phyloP scores from a whole-genome alignment of 306 rosid species.

The Lathyrus tuberosus region DNA sequence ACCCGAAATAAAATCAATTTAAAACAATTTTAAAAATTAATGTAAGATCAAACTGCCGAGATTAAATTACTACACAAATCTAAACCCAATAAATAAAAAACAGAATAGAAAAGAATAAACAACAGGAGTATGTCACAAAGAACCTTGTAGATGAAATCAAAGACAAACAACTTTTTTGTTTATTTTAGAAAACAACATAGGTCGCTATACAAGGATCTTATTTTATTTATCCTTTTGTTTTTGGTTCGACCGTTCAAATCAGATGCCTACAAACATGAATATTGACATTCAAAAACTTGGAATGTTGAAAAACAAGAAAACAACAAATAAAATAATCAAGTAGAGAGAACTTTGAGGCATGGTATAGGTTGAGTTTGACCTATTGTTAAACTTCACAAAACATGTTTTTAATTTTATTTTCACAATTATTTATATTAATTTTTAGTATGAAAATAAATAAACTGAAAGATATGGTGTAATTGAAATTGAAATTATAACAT shows the following conservation, averaged over 20 bases:
- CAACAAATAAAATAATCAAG: background rate
- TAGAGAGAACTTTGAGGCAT: background rate
- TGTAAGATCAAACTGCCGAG: too few species aligned
- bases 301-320: background rate
- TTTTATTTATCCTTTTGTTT: background rate
- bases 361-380: background rate
- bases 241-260: background rate
- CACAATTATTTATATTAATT: background rate
- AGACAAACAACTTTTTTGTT: background rate
- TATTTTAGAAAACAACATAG: background rate
- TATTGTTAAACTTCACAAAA: background rate
- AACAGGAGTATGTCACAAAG: too few species aligned
- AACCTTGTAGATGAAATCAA: conserved; percentile 17
- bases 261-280: conserved; percentile 11
- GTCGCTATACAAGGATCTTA: background rate
- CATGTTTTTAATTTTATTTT: background rate
- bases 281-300: background rate
- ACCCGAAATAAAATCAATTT: too few species aligned
- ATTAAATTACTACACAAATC: too few species aligned
- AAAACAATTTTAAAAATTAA: too few species aligned
- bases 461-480: background rate
- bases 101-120: too few species aligned
- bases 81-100: background rate
- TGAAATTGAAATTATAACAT: background rate
- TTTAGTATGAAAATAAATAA: background rate